Conservation (phyloP, 768 basidiomycete species). For the Chalciporus piperatus region DNA sequence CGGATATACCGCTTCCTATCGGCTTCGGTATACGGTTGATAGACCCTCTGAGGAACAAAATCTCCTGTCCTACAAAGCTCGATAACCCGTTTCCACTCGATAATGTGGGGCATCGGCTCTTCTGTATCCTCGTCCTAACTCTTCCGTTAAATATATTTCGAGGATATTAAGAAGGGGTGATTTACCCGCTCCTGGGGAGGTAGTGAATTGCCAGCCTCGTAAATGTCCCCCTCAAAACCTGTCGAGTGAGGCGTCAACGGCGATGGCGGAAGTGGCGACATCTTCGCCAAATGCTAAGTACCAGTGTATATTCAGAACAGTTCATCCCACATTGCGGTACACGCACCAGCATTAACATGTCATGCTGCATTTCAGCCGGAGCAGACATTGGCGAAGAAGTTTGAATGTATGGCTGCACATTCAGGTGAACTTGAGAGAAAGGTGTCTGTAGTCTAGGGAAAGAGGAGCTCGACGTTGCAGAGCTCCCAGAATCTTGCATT, state of each 20-base stretch:
- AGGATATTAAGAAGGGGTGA: neutral
- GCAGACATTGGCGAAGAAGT: conserved; percentile 12
- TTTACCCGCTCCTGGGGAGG: conserved; percentile 12
- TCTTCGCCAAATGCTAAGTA: conserved; percentile 11
- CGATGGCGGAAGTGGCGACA: conserved; percentile 8
- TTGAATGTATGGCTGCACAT: conserved; percentile 1
- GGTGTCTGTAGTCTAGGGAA: conserved; percentile 12
- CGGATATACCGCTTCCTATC: conserved; percentile 76
- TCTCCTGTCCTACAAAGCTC: conserved; percentile 33
- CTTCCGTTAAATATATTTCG: neutral
- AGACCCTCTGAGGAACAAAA: conserved; percentile 71
- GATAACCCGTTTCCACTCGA: conserved; percentile 24
- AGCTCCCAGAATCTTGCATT: conserved; percentile 11
- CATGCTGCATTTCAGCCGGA: neutral
- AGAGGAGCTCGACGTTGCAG: conserved; percentile 16
- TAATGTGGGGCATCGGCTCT: conserved; percentile 23
- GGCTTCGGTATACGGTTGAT: conserved; percentile 74
- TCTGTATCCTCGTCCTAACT: conserved; percentile 22
- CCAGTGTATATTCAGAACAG: neutral
- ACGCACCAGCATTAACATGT: conserved; percentile 11
- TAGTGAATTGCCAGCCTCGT: neutral
- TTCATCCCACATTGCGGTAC: neutral
- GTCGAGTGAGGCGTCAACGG: conserved; percentile 10
- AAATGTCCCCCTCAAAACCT: neutral
- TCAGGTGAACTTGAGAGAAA: neutral